Evolutionary conservation across 225 moss, liverwort and hornwort species (phyloP), one percentile per base, ranked within the genome.

Genomic region (Polytrichum commune): DNA sequence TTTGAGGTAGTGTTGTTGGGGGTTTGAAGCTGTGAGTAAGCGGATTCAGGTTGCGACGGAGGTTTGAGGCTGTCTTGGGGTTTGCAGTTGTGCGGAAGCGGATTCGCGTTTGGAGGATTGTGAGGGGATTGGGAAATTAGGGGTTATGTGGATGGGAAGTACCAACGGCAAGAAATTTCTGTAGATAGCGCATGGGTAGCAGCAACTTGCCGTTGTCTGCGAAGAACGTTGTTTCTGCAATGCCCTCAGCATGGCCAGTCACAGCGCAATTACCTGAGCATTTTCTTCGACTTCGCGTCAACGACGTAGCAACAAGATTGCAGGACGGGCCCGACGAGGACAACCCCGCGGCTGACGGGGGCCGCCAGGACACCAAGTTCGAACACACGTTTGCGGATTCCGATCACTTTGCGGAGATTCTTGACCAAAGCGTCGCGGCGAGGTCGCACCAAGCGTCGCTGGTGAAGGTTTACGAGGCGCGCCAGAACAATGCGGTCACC

Each of bases 191-290:
- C 69, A 75, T 81, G 80, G 75, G 72, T 56, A 84, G 72, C 58
- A 61, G 66, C 69, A 22, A 77, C 35, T 62, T 13, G 9, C 27
- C 68, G 46, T 55, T 68, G 35, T 46, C 16, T 46, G 68, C 56
- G 10, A 74, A 74, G 27, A 84, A 77, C 77, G 63, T 84, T 53
- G 66, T 80, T 72, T 64, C 75, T 25, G 26, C 70, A 76, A 77
- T 81, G 68, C 33, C 65, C 25, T 19, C 80, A 22, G 78, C 80
- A 81, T 93, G 93, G 93, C 83, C 84, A 69, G 46, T 46, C 46
- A 46, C 46, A 46, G 46, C 46, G 13, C 46, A 46, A 46, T 46
- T 46, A 46, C 46, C 46, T 3, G 46, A 46, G 16, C 46, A 46
- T 46, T 46, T 46, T 46, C 46, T 46, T 16, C 46, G 46, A 46